phyloP scores from a whole-genome alignment of 208 protist genomes.

The Leishmania martiniquensis region DNA sequence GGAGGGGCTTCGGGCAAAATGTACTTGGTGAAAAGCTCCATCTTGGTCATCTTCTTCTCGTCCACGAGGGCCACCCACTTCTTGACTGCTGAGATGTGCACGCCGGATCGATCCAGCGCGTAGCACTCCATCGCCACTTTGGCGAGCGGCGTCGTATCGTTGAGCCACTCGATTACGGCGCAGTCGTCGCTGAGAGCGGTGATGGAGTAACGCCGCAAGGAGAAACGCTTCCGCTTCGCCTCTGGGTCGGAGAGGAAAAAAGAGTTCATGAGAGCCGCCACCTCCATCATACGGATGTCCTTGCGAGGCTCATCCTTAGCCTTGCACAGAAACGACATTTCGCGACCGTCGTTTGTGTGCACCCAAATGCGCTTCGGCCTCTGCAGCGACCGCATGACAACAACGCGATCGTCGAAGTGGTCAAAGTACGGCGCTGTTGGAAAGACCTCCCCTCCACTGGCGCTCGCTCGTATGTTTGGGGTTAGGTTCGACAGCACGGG shows the following conservation, averaged over 20 bases:
- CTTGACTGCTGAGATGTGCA: conserved; percentile 66
- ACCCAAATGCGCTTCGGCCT: conserved; percentile 94
- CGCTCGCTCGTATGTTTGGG: conserved; percentile 43
- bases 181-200: conserved; percentile 91
- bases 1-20: conserved; percentile 84
- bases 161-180: conserved; percentile 97
- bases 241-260: conserved; percentile 88
- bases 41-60: conserved; percentile 54
- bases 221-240: conserved; percentile 82
- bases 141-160: conserved; percentile 82
- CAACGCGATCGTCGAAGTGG: conserved; percentile 69
- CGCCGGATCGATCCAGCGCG: conserved; percentile 60
- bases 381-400: conserved; percentile 91
- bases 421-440: conserved; percentile 62
- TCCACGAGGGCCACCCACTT: conserved; percentile 74
- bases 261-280: conserved; percentile 93
- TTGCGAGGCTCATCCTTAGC: conserved; percentile 94
- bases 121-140: conserved; percentile 84
- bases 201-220: conserved; percentile 87
- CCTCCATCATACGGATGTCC: conserved; percentile 97
- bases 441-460: conserved; percentile 54
- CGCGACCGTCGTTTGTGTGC: conserved; percentile 64
- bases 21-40: conserved; percentile 73
- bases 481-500: conserved; percentile 79
- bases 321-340: conserved; percentile 93